Conservation (phyloP, 2,329 filamentous ascomycete genomes). For the Sarocladiaceae sp. region DNA sequence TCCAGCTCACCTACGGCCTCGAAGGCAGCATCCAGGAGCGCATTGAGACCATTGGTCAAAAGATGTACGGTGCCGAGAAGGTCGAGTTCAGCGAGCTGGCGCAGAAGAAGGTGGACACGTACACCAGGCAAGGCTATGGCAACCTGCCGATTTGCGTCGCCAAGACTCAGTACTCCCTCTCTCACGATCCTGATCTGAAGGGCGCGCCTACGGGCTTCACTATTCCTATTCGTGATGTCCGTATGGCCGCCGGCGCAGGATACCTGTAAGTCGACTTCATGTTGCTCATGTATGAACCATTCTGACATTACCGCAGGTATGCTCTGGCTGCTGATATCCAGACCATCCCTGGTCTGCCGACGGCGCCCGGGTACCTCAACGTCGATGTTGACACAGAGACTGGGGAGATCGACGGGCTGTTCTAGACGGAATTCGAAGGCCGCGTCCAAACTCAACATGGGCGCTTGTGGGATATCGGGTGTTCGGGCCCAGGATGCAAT, state of each 20-base stretch:
- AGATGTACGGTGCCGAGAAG: slow-evolving; percentile 87
- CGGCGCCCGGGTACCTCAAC: slow-evolving; percentile 90
- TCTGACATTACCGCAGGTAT: slow-evolving; percentile 52
- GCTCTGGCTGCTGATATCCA: slow-evolving; percentile 96
- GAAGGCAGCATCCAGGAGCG: slow-evolving; percentile 78
- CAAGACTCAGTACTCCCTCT: slow-evolving; percentile 97
- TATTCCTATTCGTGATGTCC: slow-evolving; percentile 87
- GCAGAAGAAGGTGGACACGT: slow-evolving; percentile 93
- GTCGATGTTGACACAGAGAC: slow-evolving; percentile 79
- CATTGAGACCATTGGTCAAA: slow-evolving; percentile 81
- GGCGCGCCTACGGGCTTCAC: slow-evolving; percentile 92
- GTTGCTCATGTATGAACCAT: slow-evolving; percentile 12
- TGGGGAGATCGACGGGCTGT: slow-evolving; percentile 83
- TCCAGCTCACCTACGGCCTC: slow-evolving; percentile 79
- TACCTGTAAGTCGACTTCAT: slow-evolving; percentile 60
- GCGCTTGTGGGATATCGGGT: neutral
- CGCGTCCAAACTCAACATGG: neutral
- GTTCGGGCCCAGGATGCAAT: neutral
- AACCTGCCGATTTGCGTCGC: slow-evolving; percentile 94
- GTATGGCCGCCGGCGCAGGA: slow-evolving; percentile 88
- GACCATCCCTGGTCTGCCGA: slow-evolving; percentile 93
- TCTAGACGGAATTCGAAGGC: slow-evolving; percentile 45
- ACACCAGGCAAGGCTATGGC: slow-evolving; percentile 84
- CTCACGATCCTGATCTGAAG: slow-evolving; percentile 88
- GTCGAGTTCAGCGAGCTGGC: slow-evolving; percentile 93